These are phyloP conservation scores for Pyricularia pennisetigena DNA, from an alignment of 2,329 filamentous ascomycete species.

Conservation along the genomic window DNA sequence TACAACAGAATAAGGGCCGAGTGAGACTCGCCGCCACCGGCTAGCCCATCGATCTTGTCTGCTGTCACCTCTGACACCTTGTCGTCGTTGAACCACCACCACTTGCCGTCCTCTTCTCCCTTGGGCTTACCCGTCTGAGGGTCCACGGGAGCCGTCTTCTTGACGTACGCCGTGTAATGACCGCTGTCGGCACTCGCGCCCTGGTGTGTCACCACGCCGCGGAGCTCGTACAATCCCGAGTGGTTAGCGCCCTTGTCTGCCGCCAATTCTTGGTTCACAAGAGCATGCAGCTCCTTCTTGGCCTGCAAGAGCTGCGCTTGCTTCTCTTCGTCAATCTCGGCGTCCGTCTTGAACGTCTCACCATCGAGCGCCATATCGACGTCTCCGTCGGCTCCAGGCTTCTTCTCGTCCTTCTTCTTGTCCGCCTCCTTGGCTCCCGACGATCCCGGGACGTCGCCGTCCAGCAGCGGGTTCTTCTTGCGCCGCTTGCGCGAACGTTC, in stretches of 20 bases:
- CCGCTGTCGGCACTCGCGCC: slow-evolving; percentile 94
- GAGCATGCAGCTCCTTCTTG: slow-evolving; percentile 77
- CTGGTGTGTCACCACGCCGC: slow-evolving; percentile 92
- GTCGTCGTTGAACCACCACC: slow-evolving; percentile 99
- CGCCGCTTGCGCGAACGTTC: slow-evolving; percentile 87
- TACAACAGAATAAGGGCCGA: slow-evolving; percentile 76
- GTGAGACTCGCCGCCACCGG: slow-evolving; percentile 82
- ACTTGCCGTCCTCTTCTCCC: slow-evolving; percentile 68
- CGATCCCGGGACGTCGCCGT: slow-evolving; percentile 22
- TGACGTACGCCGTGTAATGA: slow-evolving; percentile 96
- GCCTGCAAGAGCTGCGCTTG: slow-evolving; percentile 63
- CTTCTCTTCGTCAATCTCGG: slow-evolving; percentile 81
- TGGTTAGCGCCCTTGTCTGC: slow-evolving; percentile 80
- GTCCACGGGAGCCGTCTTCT: slow-evolving; percentile 71
- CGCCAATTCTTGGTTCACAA: slow-evolving; percentile 66
- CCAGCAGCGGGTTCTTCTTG: slow-evolving; percentile 44
- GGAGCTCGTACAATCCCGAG: slow-evolving; percentile 89
- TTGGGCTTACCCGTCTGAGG: slow-evolving; percentile 61
- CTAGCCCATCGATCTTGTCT: slow-evolving; percentile 83
- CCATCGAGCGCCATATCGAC: slow-evolving; percentile 63
- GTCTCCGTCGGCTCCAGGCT: slow-evolving; percentile 31
- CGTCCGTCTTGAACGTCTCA: slow-evolving; percentile 85
- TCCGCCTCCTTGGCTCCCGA: slow-evolving; percentile 2
- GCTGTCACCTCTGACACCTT: slow-evolving; percentile 85
- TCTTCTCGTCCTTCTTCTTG: slow-evolving; percentile 33